Base-by-base conservation (phyloP, 164 flowering plant genomes). In the Santalum album region DNA sequence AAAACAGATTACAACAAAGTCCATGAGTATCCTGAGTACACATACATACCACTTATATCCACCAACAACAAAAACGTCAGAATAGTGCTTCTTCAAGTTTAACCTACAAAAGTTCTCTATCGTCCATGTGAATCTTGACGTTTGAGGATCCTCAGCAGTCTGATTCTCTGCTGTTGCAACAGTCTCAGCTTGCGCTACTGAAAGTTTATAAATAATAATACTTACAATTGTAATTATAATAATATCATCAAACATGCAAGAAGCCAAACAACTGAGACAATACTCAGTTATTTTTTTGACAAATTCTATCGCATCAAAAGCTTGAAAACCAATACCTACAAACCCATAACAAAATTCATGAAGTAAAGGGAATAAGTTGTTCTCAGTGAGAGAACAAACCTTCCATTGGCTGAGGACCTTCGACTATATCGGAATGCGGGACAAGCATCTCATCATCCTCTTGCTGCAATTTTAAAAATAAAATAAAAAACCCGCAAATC, bases 401-500 rank as follows among this genome's bases (percentile, higher is more conserved):
- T 72, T 86, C 87, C 80, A 84, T 75, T 1, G 90, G 83, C 65
- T 80, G 88, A 19, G 90, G 84, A n/a, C 80, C 90, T 25, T 86
- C 88, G 18, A 69, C 74, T 25, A 78, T 60, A 62, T 84, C 96
- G 20, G 91, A 73, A 66, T 84, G 84, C 27, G 95, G 97, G 54
- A 89, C 92, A 20, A 89, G 78, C 88, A 90, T 79, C 79, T 86
- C 95, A 55, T 89, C 95, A 51, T 89, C 95, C 23, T 89, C 91
- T 65, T 82, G 90, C 86, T 84, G 75, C 77, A n/a, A 35, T 34
- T 23, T 36, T 55, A 45, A 42, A 16, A 9, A 16, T 15, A 32
- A 29, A 29, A 59, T 27, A 62, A 14, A 69, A 40, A 64, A 46
- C 26, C 47, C n/a, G n/a, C 36, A 53, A 73, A 56, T 59, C 78